Base-by-base conservation (phyloP, 108 stramenopile species). In the Skeletonema marinoi region DNA sequence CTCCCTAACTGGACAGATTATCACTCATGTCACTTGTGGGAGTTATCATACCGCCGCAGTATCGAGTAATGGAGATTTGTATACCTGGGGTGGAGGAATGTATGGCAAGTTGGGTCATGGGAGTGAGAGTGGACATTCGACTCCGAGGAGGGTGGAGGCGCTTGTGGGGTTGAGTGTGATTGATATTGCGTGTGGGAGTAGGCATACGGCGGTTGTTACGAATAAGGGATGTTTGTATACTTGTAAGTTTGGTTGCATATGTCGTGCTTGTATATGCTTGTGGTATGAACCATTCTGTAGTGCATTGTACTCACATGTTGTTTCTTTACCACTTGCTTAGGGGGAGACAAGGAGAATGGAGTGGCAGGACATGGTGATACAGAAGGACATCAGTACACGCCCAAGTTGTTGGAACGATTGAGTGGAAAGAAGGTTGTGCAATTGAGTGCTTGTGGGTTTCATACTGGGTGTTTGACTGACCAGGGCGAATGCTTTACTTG, bases 91-190 rank as follows among this genome's bases (percentile, higher is more conserved):
- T 62, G 97, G 97, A 3, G 97, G 97, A 41, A 98, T 98, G 97
- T 98, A 98, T 78, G 97, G 97, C 1, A 98, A 98, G 78, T 80
- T 95, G 32, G 97, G 97, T 36, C 97, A 98, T 78, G 97, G 97
- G 31, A 96, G 94, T 70, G 97, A 98, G 86, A 80, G 75, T 8
- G 97, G 97, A 11, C 93, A 94, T 83, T 92, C 93, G 16, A 92
- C 91, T 32, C 97, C 97, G 13, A 87, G 92, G 70, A 80, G 90
- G 50, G 97, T 98, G 25, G 93, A 97, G 68, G 88, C 84, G 17
- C 70, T 98, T 60, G 90, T 85, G 3, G 96, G 96, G 14, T 76
- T 91, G 51, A 63, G 68, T 38, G 91, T 98, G 14, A 74, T 78
- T 19, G 93, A 96, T 68, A 95, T 98, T 80, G 97, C 97, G 13